Conservation (phyloP, 2,329 filamentous ascomycete genomes). For the Pyrenophora teres region DNA sequence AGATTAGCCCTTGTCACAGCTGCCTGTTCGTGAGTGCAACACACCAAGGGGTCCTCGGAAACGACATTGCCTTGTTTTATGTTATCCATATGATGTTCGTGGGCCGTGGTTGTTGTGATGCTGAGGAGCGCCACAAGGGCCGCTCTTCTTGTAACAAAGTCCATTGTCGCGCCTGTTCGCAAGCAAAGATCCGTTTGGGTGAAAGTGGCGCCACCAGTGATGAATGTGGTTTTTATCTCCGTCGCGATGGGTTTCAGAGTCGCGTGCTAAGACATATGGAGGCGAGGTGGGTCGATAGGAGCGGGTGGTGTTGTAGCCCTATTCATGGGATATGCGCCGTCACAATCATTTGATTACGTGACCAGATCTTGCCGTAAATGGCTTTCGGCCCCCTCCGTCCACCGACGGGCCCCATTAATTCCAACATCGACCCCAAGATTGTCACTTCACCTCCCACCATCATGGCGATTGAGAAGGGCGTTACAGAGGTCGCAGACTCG, state of each 20-base stretch:
- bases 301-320: constrained; percentile 13
- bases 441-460: constrained; percentile 12
- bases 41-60: constrained; percentile 45
- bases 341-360: constrained; percentile 35
- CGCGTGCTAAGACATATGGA: background rate
- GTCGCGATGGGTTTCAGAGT: constrained; percentile 13
- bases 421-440: constrained; percentile 2
- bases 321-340: constrained; percentile 23
- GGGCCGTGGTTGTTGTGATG: constrained; percentile 34
- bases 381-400: constrained; percentile 20
- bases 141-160: constrained; percentile 12
- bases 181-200: constrained; percentile 1
- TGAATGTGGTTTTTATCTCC: constrained; percentile 2
- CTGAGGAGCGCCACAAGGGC: constrained; percentile 31
- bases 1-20: constrained; percentile 15
- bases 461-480: constrained; percentile 29
- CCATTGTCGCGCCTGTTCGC: constrained; percentile 18
- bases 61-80: constrained; percentile 47
- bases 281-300: background rate
- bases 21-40: constrained; percentile 1
- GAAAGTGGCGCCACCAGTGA: constrained; percentile 5
- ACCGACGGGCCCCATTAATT: constrained; percentile 10
- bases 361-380: constrained; percentile 21
- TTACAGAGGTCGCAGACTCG: constrained; percentile 39
- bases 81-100: constrained; percentile 49